Evolutionary conservation across 192 early-diverging fungal species (phyloP).

Genomic region (Backusella tuberculispora): DNA sequence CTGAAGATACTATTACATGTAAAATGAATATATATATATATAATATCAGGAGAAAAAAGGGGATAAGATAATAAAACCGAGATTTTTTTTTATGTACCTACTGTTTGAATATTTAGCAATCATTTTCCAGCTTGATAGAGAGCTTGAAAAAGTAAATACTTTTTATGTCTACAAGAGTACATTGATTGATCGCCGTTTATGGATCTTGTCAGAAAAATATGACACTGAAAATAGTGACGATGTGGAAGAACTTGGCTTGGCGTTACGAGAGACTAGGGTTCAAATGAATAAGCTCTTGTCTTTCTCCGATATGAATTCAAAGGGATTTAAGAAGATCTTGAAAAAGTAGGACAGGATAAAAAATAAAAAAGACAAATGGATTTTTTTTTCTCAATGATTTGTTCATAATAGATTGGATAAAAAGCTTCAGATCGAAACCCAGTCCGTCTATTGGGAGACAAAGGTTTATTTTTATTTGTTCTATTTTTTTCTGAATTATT

Average conservation of each 20-base stretch:
- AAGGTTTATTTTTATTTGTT: constrained; percentile 40
- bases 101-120: constrained; percentile 59
- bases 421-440: constrained; percentile 39
- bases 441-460: constrained; percentile 48
- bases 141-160: constrained; percentile 82
- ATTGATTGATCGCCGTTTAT: constrained; percentile 71
- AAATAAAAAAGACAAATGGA: not conserved
- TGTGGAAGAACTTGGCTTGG: constrained; percentile 42
- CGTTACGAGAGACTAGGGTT: constrained; percentile 49
- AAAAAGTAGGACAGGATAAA: constrained; percentile 54
- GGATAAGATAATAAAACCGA: not conserved
- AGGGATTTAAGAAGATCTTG: constrained; percentile 57
- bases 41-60: not conserved
- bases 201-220: constrained; percentile 61
- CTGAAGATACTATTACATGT: constrained; percentile 47
- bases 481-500: not conserved
- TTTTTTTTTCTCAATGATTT: not conserved
- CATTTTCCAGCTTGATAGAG: constrained; percentile 82
- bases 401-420: constrained; percentile 52
- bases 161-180: constrained; percentile 81
- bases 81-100: not conserved
- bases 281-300: constrained; percentile 49
- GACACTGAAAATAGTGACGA: not conserved
- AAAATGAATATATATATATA: constrained; percentile 18
- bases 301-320: constrained; percentile 55